Base-by-base conservation (phyloP, 345 rosid genomes). In the Populus ilicifolia region DNA sequence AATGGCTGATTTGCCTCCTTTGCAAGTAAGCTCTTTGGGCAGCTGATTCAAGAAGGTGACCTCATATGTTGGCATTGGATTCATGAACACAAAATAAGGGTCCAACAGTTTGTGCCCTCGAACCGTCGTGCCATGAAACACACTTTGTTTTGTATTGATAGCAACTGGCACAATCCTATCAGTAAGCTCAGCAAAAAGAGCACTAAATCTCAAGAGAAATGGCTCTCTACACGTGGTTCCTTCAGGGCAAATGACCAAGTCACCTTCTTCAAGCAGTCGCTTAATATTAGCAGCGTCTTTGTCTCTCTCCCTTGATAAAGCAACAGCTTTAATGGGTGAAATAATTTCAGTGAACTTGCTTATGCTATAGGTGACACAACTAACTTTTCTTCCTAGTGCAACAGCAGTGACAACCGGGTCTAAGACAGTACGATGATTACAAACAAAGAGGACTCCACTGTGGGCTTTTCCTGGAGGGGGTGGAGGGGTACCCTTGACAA, bases 171-270 rank as follows among this genome's bases (percentile, higher is more conserved):
- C 98, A 33, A 96, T 92, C 72, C 98, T 67, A 68, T 93, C 97
- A 0, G 97, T 93, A 5, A 96, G 88, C 70, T 96, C 98, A 0
- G 99, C 98, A 25, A 96, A 93, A 18, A 93, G 88, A 0, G 99
- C 97, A 65, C 98, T 96, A 79, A 96, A 96, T 75, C 99, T 79
- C 30, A 96, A 77, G 3, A 96, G 88, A 79, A 92, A 96, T 8
- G 99, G 97, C 72, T 96, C 98, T 1, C 99, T 85, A 29, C 99
- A 93, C 0, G 99, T 96, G 2, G 99, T 96, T 30, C 99, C 99
- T 72, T 96, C 99, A 0, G 98, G 98, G 80, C 99, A 96, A 4
- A 96, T 89, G 62, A 94, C 96, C 71, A 96, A 73, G 75, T 96
- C 99, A 0, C 99, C 99, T 82, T 96, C 97, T 73, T 91, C 88